Evolutionary conservation across 2,329 filamentous ascomycete genomes (phyloP).

Genomic region (Nothopassalora personata): DNA sequence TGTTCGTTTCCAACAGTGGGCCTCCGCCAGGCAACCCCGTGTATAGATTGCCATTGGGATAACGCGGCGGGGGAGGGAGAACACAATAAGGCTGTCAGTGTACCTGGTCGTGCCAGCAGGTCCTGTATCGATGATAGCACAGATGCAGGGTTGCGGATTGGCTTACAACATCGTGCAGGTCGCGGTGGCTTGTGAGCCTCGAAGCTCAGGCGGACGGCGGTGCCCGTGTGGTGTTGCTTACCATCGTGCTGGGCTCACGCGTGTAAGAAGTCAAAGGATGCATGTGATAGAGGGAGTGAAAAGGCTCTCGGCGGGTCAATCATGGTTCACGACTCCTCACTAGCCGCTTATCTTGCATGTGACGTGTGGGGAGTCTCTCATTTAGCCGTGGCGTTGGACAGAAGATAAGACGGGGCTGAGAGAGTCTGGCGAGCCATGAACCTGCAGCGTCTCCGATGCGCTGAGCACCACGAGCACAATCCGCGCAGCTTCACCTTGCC

Average conservation of each 20-base stretch:
- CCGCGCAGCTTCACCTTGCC: too few relatives aligned
- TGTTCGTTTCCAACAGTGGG: slow-evolving; percentile 87
- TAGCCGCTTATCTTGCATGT: not conserved
- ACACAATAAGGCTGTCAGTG: slow-evolving; percentile 17
- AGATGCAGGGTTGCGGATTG: slow-evolving; percentile 10
- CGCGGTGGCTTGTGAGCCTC: not conserved
- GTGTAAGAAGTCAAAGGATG: not conserved
- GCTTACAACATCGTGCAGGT: slow-evolving; percentile 16
- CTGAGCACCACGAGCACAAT: too few relatives aligned
- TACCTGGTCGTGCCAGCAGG: slow-evolving; percentile 4
- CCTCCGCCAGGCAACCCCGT: slow-evolving; percentile 61
- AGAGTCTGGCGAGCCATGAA: too few relatives aligned
- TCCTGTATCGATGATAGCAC: slow-evolving; percentile 7
- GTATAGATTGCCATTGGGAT: slow-evolving; percentile 68
- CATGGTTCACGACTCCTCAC: not conserved
- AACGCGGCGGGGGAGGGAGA: slow-evolving; percentile 48
- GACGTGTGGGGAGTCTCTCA: not conserved
- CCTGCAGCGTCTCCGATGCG: too few relatives aligned
- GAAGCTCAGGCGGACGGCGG: slow-evolving; percentile 1
- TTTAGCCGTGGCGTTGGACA: not conserved
- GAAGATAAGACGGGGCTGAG: too few relatives aligned
- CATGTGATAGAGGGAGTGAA: not conserved
- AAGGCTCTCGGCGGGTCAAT: not conserved
- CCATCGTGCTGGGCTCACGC: not conserved
- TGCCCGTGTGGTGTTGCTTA: not conserved